Base-by-base conservation (phyloP, 2,329 filamentous ascomycete species). In the Hypoxylon sp. region DNA sequence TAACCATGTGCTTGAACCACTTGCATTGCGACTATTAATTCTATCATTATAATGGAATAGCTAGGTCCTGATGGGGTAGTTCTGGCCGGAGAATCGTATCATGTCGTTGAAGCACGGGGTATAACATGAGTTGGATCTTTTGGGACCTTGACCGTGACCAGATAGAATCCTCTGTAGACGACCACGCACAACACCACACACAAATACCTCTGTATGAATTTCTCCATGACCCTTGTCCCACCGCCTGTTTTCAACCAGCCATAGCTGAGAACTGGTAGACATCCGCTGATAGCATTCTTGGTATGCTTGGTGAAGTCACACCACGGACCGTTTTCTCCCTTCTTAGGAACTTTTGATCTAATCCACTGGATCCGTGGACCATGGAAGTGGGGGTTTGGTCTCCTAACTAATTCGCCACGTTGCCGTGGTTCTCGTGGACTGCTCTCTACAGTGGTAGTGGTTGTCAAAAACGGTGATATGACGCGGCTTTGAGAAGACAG, bases 221-320 rank as follows among this genome's bases (percentile, higher is more conserved):
- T 11, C 31, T 42, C n/a, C 27, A 53, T 42, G 3, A 7, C 4
- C 23, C 37, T 17, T n/a, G 35, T 51, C 17, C 15, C 31, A 20
- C 40, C 31, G 10, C 13, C 21, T 6, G 31, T 13, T 10, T 15
- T 23, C 24, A 46, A 45, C 55, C 24, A 51, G 49, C 38, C 7
- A 18, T 48, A 40, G 33, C 31, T 31, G 26, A 38, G 41, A 18
- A 23, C 31, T 38, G 27, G 33, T 51, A 43, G 15, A 52, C 35
- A 54, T 55, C 52, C 47, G 52, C 45, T 49, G 37, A 48, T 5
- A 21, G n/a, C n/a, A n/a, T n/a, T n/a, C n/a, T n/a, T 48, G 15
- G 31, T 45, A 48, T 47, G 13, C 24, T n/a, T 15, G 10, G 2
- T 35, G 11, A 21, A n/a, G 35, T 15, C 4, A 29, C 35, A 26